Evolutionary conservation across 2,329 filamentous ascomycete genomes (phyloP).

Genomic region (Exophiala spinifera): DNA sequence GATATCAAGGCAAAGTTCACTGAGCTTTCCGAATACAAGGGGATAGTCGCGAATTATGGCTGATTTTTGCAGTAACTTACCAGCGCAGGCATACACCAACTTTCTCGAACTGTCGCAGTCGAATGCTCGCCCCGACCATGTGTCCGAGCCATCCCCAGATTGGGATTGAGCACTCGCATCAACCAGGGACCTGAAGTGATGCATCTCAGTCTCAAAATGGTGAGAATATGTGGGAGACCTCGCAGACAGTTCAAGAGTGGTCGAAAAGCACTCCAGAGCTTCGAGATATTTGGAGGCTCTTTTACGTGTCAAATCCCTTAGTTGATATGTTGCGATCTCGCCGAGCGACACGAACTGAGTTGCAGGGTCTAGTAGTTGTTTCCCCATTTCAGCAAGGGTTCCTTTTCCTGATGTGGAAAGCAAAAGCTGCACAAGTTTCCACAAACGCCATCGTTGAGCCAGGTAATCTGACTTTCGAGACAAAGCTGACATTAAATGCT

Average conservation of each 20-base stretch:
- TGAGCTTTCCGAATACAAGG: conserved; percentile 1
- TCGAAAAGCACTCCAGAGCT: conserved; percentile 16
- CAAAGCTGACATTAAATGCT: conserved; percentile 10
- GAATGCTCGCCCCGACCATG: conserved; percentile 15
- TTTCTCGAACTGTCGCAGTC: conserved; percentile 2
- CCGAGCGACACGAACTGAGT: conserved; percentile 14
- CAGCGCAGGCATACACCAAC: conserved; percentile 16
- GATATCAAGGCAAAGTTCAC: conserved; percentile 1
- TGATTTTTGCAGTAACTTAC: conserved; percentile 12
- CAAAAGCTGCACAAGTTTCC: conserved; percentile 18
- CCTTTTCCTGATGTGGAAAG: neutral
- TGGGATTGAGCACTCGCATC: neutral
- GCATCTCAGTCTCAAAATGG: conserved; percentile 9
- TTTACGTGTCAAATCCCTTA: neutral
- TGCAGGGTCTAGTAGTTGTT: neutral
- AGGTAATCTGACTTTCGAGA: conserved; percentile 23
- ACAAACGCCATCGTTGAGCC: conserved; percentile 26
- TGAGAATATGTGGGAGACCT: neutral
- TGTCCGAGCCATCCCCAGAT: neutral
- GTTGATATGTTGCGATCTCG: neutral
- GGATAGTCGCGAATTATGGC: conserved; percentile 9
- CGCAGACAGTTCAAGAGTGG: conserved; percentile 9
- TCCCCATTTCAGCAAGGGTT: neutral
- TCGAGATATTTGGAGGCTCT: conserved; percentile 13
- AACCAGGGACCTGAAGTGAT: conserved; percentile 7